Base-by-base conservation (phyloP, 225 moss, liverwort and hornwort species). In the Lunularia cruciata region DNA sequence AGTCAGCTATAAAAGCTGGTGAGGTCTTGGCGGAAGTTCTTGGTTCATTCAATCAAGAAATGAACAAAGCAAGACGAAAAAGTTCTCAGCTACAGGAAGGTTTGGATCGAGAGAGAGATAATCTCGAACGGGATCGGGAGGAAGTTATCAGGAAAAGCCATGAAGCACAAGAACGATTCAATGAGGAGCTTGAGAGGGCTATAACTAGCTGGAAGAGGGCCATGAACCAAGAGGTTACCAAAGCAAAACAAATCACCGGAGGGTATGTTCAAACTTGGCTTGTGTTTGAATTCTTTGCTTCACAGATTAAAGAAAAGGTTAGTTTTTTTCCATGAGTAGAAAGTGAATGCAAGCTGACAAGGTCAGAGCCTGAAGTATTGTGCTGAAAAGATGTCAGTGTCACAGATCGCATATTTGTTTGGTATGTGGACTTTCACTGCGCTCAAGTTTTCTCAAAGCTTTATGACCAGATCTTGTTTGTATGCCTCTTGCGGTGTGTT, bases 201-300 rank as follows among this genome's bases (percentile, higher is more conserved):
- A 83, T 91, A 57, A 81, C 85, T 54, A 79, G 79, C 55, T 94
- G 94, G 94, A 94, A 89, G 78, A 82, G 87, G 74, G 91, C 86
- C 19, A 88, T 91, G 89, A 86, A 89, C 70, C 60, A 80, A 43
- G 91, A 91, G 72, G 87, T 94, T 39, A 84, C 75, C 19, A 88
- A 87, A 79, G 91, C 91, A 8, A 89, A 91, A 72, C 87, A 76
- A 65, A 81, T 88, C 25, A 85, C 65, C 4, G 19, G 72, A 53
- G 70, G 63, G 76, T 78, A 77, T 51, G 65, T 55, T 51, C 14
- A 51, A 51, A 16, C 40, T 40, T 40, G n/a, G n/a, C n/a, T n/a
- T n/a, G n/a, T n/a, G n/a, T n/a, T 30, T 63, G n/a, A 52, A 52
- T 12, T 52, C 23, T 22, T 52, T 47, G 56, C 5, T 15, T 0